Conservation (phyloP, 129 eudicot species). For the Flaveria robusta region DNA sequence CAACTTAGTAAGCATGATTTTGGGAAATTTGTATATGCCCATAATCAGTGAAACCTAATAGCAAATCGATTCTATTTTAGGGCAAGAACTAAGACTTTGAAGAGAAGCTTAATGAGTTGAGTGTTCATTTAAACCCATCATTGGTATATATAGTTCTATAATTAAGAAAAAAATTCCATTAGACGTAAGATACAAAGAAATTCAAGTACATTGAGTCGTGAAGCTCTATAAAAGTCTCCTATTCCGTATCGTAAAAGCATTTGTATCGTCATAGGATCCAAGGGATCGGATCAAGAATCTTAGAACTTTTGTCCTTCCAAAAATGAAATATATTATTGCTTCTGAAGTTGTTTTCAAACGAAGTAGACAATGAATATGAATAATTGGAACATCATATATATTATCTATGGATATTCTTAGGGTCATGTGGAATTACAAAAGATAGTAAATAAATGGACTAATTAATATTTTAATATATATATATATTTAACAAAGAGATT, state of each 20-base stretch:
- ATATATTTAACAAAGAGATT: too few species aligned
- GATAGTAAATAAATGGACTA: not conserved
- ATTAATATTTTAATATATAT: not conserved
- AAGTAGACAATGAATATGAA: not conserved
- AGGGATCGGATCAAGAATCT: too few species aligned
- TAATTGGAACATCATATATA: not conserved
- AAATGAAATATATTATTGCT: too few species aligned
- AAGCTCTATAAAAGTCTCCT: too few species aligned
- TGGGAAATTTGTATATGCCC: not conserved
- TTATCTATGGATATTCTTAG: not conserved
- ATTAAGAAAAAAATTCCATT: too few species aligned
- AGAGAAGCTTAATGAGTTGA: not conserved
- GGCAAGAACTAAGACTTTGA: not conserved
- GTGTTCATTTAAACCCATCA: too few species aligned
- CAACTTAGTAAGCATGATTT: conserved; percentile 6
- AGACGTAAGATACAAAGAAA: too few species aligned
- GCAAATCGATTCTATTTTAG: not conserved
- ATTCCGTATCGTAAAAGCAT: too few species aligned
- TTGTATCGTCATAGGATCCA: too few species aligned
- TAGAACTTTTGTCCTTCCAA: too few species aligned
- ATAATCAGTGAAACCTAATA: not conserved
- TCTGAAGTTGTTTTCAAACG: not conserved
- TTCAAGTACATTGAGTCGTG: too few species aligned
- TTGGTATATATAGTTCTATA: too few species aligned
- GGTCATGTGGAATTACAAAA: not conserved